phyloP scores from a whole-genome alignment of 1,139 yeast genomes.

The Geotrichum histeridarum region DNA sequence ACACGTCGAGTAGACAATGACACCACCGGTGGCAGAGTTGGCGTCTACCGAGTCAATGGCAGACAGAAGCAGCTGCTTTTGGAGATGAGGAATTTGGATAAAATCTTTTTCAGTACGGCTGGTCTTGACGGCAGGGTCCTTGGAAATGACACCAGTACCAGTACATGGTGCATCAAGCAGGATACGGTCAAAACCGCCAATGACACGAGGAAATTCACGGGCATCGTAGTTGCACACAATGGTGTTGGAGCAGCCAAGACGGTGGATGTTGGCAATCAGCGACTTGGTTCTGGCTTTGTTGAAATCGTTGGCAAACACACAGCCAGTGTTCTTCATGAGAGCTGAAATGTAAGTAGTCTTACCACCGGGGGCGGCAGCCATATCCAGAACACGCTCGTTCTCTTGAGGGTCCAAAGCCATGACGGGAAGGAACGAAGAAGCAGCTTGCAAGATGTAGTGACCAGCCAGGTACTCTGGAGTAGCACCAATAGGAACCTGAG shows the following conservation, averaged over 20 bases:
- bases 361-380: slow-evolving; percentile 99
- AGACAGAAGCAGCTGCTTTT: slow-evolving; percentile 83
- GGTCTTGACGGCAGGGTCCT: slow-evolving; percentile 91
- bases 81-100: slow-evolving; percentile 92
- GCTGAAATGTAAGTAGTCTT: slow-evolving; percentile 96
- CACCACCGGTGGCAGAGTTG: slow-evolving; percentile 84
- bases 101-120: slow-evolving; percentile 95
- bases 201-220: slow-evolving; percentile 94
- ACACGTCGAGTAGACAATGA: slow-evolving; percentile 95
- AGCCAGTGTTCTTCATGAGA: slow-evolving; percentile 95
- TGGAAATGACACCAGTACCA: slow-evolving; percentile 98
- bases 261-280: slow-evolving; percentile 92
- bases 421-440: slow-evolving; percentile 94
- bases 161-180: slow-evolving; percentile 98
- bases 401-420: slow-evolving; percentile 97
- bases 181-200: slow-evolving; percentile 96
- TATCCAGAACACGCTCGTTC: slow-evolving; percentile 89
- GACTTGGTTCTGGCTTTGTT: slow-evolving; percentile 95
- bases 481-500: slow-evolving; percentile 98
- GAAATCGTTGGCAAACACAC: slow-evolving; percentile 95
- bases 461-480: slow-evolving; percentile 98
- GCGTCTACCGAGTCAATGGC: slow-evolving; percentile 98
- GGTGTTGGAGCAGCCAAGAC: slow-evolving; percentile 94
- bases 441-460: slow-evolving; percentile 95
- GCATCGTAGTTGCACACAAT: slow-evolving; percentile 98